phyloP scores from a whole-genome alignment of 2,329 filamentous ascomycete species.

The Zopfia rhizophila region DNA sequence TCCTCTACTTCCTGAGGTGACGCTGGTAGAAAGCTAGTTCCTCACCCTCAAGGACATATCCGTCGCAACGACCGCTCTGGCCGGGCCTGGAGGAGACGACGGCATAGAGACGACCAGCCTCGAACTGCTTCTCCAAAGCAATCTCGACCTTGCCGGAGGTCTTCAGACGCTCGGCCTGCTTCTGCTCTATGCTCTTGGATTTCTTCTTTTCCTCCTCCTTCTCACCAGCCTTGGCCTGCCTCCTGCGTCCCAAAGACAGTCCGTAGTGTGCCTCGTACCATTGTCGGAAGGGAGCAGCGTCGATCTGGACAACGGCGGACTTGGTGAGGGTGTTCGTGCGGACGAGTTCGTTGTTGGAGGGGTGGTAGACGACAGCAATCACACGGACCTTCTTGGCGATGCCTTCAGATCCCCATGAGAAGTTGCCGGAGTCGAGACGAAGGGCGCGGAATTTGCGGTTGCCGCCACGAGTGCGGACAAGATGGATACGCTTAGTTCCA shows the following conservation, averaged over 20 bases:
- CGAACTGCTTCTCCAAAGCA: slow-evolving; percentile 97
- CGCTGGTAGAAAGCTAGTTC: slow-evolving; percentile 99
- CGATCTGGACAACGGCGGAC: slow-evolving; percentile 97
- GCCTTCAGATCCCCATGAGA: slow-evolving; percentile 98
- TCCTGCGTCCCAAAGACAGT: slow-evolving; percentile 84
- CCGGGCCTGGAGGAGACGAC: slow-evolving; percentile 92
- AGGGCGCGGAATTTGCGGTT: slow-evolving; percentile 99
- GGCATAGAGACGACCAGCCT: slow-evolving; percentile 97
- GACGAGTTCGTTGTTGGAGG: slow-evolving; percentile 99
- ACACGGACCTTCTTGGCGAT: slow-evolving; percentile 99
- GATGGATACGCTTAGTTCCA: slow-evolving; percentile 94
- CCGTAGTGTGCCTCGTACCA: slow-evolving; percentile 99
- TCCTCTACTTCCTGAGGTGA: slow-evolving; percentile 94
- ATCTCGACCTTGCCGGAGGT: slow-evolving; percentile 90
- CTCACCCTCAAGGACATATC: slow-evolving; percentile 98
- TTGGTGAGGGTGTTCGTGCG: slow-evolving; percentile 99
- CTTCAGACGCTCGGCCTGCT: slow-evolving; percentile 89
- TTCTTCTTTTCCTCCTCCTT: slow-evolving; percentile 90
- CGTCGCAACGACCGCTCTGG: slow-evolving; percentile 95
- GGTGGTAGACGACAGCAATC: slow-evolving; percentile 98
- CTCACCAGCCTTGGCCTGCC: slow-evolving; percentile 82
- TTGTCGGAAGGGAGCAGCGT: slow-evolving; percentile 98
- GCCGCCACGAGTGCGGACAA: slow-evolving; percentile 95
- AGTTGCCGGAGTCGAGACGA: slow-evolving; percentile 98
- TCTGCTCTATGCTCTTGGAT: slow-evolving; percentile 94